Conservation (phyloP, 306 rosid species). For the Cucurbita moschata region DNA sequence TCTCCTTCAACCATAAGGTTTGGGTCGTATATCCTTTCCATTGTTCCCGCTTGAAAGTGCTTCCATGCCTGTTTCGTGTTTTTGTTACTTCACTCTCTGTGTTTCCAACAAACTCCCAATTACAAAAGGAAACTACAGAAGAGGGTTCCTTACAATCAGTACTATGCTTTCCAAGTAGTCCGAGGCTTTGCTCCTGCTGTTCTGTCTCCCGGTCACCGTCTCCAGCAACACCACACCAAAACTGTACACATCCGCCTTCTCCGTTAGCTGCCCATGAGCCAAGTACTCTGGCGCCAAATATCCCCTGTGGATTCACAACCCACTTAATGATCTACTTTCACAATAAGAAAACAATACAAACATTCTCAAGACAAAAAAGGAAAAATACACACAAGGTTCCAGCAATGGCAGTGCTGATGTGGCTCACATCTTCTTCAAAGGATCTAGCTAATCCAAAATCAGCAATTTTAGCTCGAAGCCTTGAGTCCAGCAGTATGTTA, state of each 20-base stretch:
- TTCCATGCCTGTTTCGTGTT: conserved; percentile 48
- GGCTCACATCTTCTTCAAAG: conserved; percentile 76
- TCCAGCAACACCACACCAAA: conserved; percentile 73
- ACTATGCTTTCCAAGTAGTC: conserved; percentile 68
- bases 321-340: background rate
- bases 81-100: too few species aligned
- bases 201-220: conserved; percentile 52
- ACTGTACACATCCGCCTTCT: conserved; percentile 77
- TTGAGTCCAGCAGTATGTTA: conserved; percentile 71
- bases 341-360: background rate
- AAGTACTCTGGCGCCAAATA: conserved; percentile 95
- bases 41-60: conserved; percentile 51
- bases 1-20: conserved; percentile 34
- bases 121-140: background rate
- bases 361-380: background rate
- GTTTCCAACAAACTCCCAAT: background rate
- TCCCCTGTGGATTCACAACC: conserved; percentile 35
- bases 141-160: conserved; percentile 25
- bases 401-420: conserved; percentile 91
- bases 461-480: conserved; percentile 74
- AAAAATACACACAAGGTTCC: conserved; percentile 58
- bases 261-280: conserved; percentile 89
- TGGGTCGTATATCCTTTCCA: conserved; percentile 48
- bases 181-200: conserved; percentile 55
- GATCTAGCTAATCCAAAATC: conserved; percentile 95